Evolutionary conservation across 768 basidiomycete genomes (phyloP), one percentile per base, ranked within the genome.

Genomic region (Tephrocybe rancida): DNA sequence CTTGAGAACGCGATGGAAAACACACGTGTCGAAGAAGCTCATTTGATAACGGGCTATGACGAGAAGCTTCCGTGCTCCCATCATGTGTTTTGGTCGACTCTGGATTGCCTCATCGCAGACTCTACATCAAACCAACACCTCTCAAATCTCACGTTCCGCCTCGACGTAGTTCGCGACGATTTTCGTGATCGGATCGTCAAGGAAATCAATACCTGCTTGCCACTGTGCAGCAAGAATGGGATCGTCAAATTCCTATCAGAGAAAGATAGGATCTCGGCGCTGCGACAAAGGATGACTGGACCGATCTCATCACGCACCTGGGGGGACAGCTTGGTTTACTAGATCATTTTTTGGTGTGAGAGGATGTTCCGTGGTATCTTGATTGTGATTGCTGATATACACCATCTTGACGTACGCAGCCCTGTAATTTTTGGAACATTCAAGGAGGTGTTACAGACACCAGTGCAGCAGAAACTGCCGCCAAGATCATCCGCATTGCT

Each of bases 231-330:
- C 4, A 25, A 2, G 24, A 25, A 16, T 21, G 49, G 49, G 5
- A 50, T 50, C 13, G 38, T 50, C n/a, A 22, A 10, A 13, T 50
- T 41, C 21, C 38, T 50, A 11, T 50, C 49, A 11, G 49, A 50
- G 26, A 41, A 43, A 14, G 38, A 50, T 3, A 41, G 49, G 27
- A n/a, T 50, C 3, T 5, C n/a, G 8, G 24, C 21, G 5, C 16
- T 41, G 38, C 22, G 39, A 6, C 5, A 41, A 14, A 43, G 14
- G 19, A 29, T 42, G 39, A 41, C 49, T 41, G 49, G 49, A 19
- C 49, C 49, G 16, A 35, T 50, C 3, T 41, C 49, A 41, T 26
- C 24, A 9, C 49, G 49, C 5, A 26, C 49, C 5, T 50, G 37
- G 37, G 49, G 49, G 22, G 49, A 50, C 24, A 16, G 3, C 3